A percentile compares a stretch with the other conserved stretches of the same genome.
Evolutionary conservation across 257 asterid genomes (phyloP).

Genomic region (Solanum rostratum): DNA sequence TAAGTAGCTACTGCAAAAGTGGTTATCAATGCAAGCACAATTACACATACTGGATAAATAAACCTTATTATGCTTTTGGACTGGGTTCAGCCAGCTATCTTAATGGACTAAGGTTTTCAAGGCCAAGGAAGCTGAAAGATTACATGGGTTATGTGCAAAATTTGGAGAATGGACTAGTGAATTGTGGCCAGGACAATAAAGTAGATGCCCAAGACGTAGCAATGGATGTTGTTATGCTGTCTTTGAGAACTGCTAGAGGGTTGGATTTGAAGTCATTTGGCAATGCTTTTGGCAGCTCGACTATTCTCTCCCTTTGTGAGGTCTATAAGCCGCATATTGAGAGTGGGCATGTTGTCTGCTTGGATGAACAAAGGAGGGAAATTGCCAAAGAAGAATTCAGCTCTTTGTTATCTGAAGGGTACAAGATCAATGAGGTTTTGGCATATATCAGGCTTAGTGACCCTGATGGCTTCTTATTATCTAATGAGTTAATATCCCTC

Average conservation of each 20-base stretch:
- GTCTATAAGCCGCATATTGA: conserved; percentile 40
- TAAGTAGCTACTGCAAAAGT: conserved; percentile 77
- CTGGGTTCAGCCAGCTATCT: conserved; percentile 82
- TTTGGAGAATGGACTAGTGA: conserved; percentile 32
- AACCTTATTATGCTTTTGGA: conserved; percentile 73
- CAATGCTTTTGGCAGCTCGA: conserved; percentile 50
- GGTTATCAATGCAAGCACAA: conserved; percentile 88
- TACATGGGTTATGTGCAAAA: conserved; percentile 49
- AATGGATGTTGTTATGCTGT: conserved; percentile 72
- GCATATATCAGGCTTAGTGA: conserved; percentile 65
- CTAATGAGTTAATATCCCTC: conserved; percentile 85
- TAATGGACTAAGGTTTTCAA: conserved; percentile 58
- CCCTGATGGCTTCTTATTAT: conserved; percentile 83
- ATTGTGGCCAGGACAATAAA: conserved; percentile 3
- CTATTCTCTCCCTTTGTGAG: conserved; percentile 44
- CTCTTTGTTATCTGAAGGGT: conserved; percentile 12
- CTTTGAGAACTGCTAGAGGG: conserved; percentile 72
- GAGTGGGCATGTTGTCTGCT: conserved; percentile 60
- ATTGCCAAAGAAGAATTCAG: conserved; percentile 30
- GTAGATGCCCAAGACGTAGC: conserved; percentile 53
- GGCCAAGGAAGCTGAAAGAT: conserved; percentile 79
- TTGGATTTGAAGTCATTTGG: conserved; percentile 59
- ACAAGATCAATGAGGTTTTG: conserved; percentile 15
- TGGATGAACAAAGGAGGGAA: conserved; percentile 37
- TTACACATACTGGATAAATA: conserved; percentile 71